phyloP scores from a whole-genome alignment of 2,329 filamentous ascomycete species.

The Curvularia spicifera region DNA sequence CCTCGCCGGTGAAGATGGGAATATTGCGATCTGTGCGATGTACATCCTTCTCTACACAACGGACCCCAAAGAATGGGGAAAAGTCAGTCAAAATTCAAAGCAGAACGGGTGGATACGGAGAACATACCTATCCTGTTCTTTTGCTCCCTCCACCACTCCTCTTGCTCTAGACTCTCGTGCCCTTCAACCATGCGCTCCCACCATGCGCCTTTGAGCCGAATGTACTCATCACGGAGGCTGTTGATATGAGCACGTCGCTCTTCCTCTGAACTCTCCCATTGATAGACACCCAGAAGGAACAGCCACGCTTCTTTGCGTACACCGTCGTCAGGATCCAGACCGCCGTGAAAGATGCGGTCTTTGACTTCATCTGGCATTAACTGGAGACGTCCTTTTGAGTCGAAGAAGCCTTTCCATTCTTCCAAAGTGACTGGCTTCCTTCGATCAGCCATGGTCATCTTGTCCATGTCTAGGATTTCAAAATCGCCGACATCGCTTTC shows the following conservation, averaged over 20 bases:
- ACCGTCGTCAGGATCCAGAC: conserved; percentile 84
- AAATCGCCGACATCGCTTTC: conserved; percentile 96
- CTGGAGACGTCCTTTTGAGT: conserved; percentile 75
- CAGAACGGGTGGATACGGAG: conserved; percentile 1
- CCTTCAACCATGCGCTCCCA: conserved; percentile 92
- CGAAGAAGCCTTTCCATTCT: conserved; percentile 94
- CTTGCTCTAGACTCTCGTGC: conserved; percentile 77
- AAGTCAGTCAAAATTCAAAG: conserved; percentile 49
- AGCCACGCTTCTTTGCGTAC: conserved; percentile 97
- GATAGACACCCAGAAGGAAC: conserved; percentile 87
- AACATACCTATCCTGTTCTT: conserved; percentile 85
- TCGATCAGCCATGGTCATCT: conserved; percentile 75
- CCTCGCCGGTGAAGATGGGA: conserved; percentile 94
- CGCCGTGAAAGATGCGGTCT: conserved; percentile 95
- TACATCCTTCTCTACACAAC: conserved; percentile 88
- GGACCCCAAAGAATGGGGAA: conserved; percentile 61
- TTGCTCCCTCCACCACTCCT: conserved; percentile 97
- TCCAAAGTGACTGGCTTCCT: conserved; percentile 77
- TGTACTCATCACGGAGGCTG: conserved; percentile 88
- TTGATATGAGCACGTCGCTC: conserved; percentile 84
- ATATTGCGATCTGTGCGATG: conserved; percentile 95
- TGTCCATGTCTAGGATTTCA: conserved; percentile 84
- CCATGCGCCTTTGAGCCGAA: conserved; percentile 91
- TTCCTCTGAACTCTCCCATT: conserved; percentile 88
- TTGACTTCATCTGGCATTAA: conserved; percentile 92